Conservation (phyloP, 2,329 filamentous ascomycete genomes). For the Capronia americana region DNA sequence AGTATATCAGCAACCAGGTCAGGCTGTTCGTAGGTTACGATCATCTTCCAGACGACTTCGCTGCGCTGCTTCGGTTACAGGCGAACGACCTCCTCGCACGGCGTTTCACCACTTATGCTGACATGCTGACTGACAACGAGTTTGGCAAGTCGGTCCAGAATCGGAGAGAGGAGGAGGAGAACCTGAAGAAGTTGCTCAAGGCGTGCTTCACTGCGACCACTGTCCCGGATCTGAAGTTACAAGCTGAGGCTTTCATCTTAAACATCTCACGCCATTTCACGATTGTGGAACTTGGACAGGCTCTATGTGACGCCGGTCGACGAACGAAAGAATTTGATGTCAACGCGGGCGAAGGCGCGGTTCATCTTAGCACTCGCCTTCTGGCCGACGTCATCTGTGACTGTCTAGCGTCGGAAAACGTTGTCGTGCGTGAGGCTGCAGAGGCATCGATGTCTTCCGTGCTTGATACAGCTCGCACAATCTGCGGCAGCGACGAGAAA, state of each 20-base stretch:
- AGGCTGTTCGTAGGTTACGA: slow-evolving; percentile 91
- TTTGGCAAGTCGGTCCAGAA: slow-evolving; percentile 84
- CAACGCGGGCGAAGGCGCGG: slow-evolving; percentile 80
- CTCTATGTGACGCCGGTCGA: slow-evolving; percentile 81
- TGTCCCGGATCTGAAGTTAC: slow-evolving; percentile 76
- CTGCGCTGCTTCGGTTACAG: slow-evolving; percentile 82
- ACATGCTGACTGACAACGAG: slow-evolving; percentile 75
- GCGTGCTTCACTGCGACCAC: slow-evolving; percentile 86
- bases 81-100: slow-evolving; percentile 80
- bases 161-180: slow-evolving; percentile 81
- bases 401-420: slow-evolving; percentile 83
- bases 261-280: slow-evolving; percentile 90
- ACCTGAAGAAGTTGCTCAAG: slow-evolving; percentile 85
- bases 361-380: slow-evolving; percentile 84
- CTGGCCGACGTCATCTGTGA: slow-evolving; percentile 90
- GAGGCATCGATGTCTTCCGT: slow-evolving; percentile 79
- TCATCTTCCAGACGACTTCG: slow-evolving; percentile 85
- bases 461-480: slow-evolving; percentile 74
- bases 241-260: slow-evolving; percentile 75
- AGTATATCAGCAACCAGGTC: slow-evolving; percentile 83
- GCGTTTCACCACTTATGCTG: slow-evolving; percentile 72
- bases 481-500: slow-evolving; percentile 76
- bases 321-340: slow-evolving; percentile 81
- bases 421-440: slow-evolving; percentile 79
- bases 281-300: slow-evolving; percentile 83